phyloP scores from a whole-genome alignment of 1,284 basidiomycete genomes.

The Wolfiporia cocos region DNA sequence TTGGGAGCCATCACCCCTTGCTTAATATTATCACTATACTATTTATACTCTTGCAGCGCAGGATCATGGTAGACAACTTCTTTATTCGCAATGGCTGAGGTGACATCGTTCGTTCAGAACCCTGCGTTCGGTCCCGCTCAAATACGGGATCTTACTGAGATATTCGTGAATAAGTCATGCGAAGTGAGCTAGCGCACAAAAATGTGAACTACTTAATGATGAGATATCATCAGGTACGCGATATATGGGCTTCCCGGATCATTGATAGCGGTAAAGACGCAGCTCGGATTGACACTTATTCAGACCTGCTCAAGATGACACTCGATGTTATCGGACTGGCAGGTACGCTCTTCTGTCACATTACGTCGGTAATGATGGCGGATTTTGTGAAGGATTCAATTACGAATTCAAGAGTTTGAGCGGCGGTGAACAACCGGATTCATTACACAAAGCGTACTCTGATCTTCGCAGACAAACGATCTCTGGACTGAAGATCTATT shows the following conservation, averaged over 20 bases:
- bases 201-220: neutral
- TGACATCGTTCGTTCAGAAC: constrained; percentile 28
- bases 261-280: constrained; percentile 8
- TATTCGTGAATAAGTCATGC: constrained; percentile 47
- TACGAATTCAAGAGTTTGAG: constrained; percentile 42
- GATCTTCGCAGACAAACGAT: constrained; percentile 8
- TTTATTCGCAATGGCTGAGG: neutral
- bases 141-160: constrained; percentile 44
- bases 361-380: neutral
- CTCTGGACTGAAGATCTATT: neutral
- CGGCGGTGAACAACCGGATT: constrained; percentile 25
- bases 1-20: neutral
- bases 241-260: constrained; percentile 16
- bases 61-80: constrained; percentile 10
- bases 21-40: no score
- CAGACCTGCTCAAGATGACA: constrained; percentile 35
- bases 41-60: constrained; percentile 3
- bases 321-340: constrained; percentile 45
- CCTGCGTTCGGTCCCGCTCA: constrained; percentile 51
- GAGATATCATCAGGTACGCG: constrained; percentile 18
- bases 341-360: constrained; percentile 19
- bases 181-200: constrained; percentile 27
- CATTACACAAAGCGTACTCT: constrained; percentile 35
- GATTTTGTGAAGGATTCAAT: constrained; percentile 39
- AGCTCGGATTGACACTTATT: constrained; percentile 32